Evolutionary conservation across 2,329 filamentous ascomycete genomes (phyloP).

Genomic region (Lasiodiplodia sp.): DNA sequence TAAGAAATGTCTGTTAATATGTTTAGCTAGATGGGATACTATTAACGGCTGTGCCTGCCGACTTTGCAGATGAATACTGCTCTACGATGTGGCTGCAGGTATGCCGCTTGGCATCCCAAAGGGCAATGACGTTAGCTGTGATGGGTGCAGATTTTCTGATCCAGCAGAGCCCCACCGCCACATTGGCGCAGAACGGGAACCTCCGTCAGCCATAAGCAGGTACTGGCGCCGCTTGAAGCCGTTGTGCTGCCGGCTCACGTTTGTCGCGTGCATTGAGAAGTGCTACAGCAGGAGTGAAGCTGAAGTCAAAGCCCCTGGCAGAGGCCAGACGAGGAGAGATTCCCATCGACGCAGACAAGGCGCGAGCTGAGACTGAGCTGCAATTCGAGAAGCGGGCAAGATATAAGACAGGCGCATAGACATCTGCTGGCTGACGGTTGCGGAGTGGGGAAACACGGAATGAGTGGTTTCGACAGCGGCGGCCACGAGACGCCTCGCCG

Average conservation of each 20-base stretch:
- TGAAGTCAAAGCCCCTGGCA: not conserved
- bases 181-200: not conserved
- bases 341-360: not conserved
- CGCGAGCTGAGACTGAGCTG: not conserved
- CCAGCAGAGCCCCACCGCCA: conserved; percentile 3
- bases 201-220: not conserved
- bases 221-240: not conserved
- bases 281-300: not conserved
- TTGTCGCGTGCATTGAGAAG: conserved; percentile 8
- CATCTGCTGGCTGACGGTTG: not conserved
- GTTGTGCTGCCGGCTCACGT: conserved; percentile 2
- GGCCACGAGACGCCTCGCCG: conserved; percentile 12
- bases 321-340: not conserved
- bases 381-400: not conserved
- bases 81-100: not conserved
- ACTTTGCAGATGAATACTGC: not conserved
- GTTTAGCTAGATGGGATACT: not conserved
- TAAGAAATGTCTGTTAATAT: not conserved
- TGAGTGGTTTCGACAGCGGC: conserved; percentile 4
- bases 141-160: not conserved
- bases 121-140: conserved; percentile 3
- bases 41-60: not conserved
- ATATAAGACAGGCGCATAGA: not conserved
- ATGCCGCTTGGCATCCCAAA: not conserved
- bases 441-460: not conserved